Evolutionary conservation across 23 red algal genomes (phyloP).

Genomic region (Chondrus crispus): DNA sequence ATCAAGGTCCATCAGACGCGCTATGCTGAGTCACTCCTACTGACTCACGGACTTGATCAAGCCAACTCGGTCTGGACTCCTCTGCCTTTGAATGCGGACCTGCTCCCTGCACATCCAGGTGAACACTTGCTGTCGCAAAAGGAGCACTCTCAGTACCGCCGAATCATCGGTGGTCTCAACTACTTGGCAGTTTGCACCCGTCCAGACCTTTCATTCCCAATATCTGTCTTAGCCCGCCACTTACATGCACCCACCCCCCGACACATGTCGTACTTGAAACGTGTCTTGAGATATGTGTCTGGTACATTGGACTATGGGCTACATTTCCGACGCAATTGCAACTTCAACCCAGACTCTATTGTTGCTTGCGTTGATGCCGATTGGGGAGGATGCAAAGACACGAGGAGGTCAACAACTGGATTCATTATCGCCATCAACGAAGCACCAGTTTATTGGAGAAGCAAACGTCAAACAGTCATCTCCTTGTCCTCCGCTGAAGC

Average conservation of each 20-base stretch:
- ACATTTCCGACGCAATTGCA: neutral
- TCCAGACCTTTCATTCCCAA: neutral
- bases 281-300: neutral
- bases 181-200: neutral
- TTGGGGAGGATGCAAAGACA: constrained; percentile 18
- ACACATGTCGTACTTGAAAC: neutral
- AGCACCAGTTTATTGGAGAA: neutral
- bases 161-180: neutral
- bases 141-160: neutral
- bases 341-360: neutral
- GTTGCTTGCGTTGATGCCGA: neutral
- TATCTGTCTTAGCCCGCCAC: neutral
- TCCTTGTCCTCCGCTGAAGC: constrained; percentile 12
- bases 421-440: constrained; percentile 23
- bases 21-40: neutral
- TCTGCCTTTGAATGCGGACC: neutral
- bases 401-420: constrained; percentile 18
- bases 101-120: neutral
- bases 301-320: neutral
- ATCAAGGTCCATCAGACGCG: neutral
- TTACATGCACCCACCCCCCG: neutral
- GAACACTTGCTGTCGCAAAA: neutral
- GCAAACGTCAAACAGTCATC: neutral
- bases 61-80: neutral
- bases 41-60: neutral